phyloP scores from a whole-genome alignment of 164 flowering plant species.

The Saururus chinensis region DNA sequence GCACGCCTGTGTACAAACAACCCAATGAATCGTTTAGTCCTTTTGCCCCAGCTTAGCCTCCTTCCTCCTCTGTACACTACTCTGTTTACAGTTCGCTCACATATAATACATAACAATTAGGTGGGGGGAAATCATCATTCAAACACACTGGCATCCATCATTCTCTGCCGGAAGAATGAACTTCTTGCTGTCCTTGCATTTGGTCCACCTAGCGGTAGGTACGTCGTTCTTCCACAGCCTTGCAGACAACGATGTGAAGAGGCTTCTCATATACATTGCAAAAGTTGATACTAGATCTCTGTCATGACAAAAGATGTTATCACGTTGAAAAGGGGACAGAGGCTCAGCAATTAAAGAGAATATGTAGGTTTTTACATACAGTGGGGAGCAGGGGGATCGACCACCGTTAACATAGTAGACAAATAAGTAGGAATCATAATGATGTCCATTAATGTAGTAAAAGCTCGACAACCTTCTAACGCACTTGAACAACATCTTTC shows the following conservation, averaged over 20 bases:
- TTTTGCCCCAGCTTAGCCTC: no score
- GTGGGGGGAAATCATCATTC: background rate
- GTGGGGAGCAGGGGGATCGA: conserved; percentile 81
- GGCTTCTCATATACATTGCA: conserved; percentile 32
- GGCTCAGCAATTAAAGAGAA: background rate
- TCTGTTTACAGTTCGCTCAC: no score
- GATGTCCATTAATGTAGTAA: conserved; percentile 69
- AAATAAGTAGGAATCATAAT: conserved; percentile 81
- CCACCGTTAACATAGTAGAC: conserved; percentile 86
- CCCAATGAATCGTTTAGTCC: no score
- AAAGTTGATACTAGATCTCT: conserved; percentile 46
- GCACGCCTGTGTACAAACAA: no score
- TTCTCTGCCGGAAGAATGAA: conserved; percentile 19
- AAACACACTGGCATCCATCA: conserved; percentile 45
- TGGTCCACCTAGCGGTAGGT: conserved; percentile 26
- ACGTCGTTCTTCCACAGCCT: conserved; percentile 44
- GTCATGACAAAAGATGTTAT: conserved; percentile 3
- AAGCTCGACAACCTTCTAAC: conserved; percentile 53
- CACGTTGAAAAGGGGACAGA: background rate
- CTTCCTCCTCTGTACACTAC: no score
- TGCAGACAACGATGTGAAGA: conserved; percentile 33
- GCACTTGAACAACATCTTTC: conserved; percentile 80
- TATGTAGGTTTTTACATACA: conserved; percentile 45
- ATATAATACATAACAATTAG: no score
- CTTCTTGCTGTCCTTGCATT: conserved; percentile 54